A percentile compares a stretch with the other conserved stretches of the same genome.
phyloP scores from a whole-genome alignment of 2,329 filamentous ascomycete genomes.

The Biscogniauxia mediterranea region DNA sequence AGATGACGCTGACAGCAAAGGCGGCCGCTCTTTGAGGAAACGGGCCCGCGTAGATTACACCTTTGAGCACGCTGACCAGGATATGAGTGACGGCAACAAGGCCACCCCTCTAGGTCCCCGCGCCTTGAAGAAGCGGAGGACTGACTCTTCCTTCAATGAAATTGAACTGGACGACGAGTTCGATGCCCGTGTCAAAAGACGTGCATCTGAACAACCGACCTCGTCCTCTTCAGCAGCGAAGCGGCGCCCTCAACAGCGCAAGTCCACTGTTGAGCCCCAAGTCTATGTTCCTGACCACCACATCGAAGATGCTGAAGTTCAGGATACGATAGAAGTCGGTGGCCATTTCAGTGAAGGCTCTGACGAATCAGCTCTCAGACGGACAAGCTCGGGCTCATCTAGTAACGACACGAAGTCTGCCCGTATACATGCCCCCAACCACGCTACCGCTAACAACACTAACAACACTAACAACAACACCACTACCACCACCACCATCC shows the following conservation, averaged over 20 bases:
- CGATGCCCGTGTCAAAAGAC: constrained; percentile 27
- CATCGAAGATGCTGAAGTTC: constrained; percentile 48
- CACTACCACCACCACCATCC: not conserved
- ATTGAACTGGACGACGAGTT: constrained; percentile 26
- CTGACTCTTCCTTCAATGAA: constrained; percentile 24
- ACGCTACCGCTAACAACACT: too few relatives aligned
- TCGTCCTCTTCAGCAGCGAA: constrained; percentile 24
- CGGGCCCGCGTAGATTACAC: constrained; percentile 58
- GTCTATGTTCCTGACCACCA: constrained; percentile 24
- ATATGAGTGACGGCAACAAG: constrained; percentile 28
- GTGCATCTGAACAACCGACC: constrained; percentile 31
- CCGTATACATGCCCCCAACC: constrained; percentile 7
- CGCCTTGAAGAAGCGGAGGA: constrained; percentile 31
- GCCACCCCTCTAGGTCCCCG: constrained; percentile 25
- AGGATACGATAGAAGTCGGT: constrained; percentile 58
- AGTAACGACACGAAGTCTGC: constrained; percentile 21
- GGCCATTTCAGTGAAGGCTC: constrained; percentile 38
- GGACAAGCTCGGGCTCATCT: constrained; percentile 29
- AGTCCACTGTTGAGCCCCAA: constrained; percentile 32
- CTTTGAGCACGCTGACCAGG: constrained; percentile 51
- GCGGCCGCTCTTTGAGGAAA: constrained; percentile 58
- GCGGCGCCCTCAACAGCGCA: constrained; percentile 24
- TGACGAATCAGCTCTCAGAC: constrained; percentile 33
- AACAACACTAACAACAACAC: too few relatives aligned
- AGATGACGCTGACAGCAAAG: constrained; percentile 52